Base-by-base conservation (phyloP, 1,284 basidiomycete genomes). In the Pterulicium gracile region DNA sequence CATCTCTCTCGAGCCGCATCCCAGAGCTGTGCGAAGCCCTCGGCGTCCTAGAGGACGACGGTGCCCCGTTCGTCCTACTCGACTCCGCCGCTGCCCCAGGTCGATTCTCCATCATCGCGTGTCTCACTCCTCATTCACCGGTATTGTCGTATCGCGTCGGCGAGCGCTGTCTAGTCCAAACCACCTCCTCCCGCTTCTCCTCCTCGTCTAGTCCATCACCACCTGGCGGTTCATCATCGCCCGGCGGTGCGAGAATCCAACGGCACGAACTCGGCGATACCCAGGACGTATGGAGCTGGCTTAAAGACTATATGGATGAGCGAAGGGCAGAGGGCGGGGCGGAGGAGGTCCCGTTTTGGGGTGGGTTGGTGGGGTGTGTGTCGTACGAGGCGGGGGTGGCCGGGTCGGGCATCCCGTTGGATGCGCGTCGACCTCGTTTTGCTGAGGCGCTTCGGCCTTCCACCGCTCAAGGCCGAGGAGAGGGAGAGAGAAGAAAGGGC, bases 301-400 rank as follows among this genome's bases (percentile, higher is more conserved):
- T 87, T 17, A 67, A 73, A 19, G 58, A 63, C n/a, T 87, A 81
- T 61, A 84, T 87, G 79, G 68, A 63, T 27, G 51, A 61, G 19
- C 67, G 63, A 44, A 69, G 64, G 48, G 73, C 69, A 3, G 47
- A 54, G 15, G 66, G 65, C 17, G 83, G 84, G 3, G 56, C 57
- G 42, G 52, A 66, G 4, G 66, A 72, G 4, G 58, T 78, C 24
- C 85, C 85, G 0, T 88, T 88, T 56, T 88, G 86, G 84, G 86
- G 84, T 41, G 86, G 85, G 18, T 62, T 88, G 13, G 61, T 86
- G 19, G 85, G 85, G 4, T 76, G 72, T 49, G 61, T 88, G 43
- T 82, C 79, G 56, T 88, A 88, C 55, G 86, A 88, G 57, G 66
- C 86, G 12, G 85, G 85, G n/a, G 69, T 81, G 3, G 60, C 71